Conservation (phyloP, 139 green algal species). For the Micractinium sp. region DNA sequence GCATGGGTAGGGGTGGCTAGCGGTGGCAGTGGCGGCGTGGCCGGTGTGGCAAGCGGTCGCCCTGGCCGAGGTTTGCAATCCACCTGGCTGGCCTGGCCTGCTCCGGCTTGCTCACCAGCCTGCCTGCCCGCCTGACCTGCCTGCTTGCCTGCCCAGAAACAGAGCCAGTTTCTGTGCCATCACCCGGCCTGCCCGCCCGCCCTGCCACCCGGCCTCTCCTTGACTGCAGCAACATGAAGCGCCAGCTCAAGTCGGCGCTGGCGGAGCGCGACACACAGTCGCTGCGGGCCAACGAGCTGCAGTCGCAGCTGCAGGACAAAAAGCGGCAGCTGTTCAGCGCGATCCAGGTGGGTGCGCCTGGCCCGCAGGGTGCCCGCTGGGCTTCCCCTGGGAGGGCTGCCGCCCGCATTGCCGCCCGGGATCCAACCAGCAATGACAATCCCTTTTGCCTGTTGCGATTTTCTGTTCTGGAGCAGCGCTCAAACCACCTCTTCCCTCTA, state of each 20-base stretch:
- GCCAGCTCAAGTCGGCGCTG: constrained; percentile 12
- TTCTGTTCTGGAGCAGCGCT: no score
- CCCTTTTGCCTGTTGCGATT: background rate
- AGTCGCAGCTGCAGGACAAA: constrained; percentile 42
- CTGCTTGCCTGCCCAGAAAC: background rate
- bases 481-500: no score
- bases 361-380: background rate
- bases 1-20: background rate
- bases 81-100: background rate
- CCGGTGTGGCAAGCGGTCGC: no score
- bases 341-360: constrained; percentile 18
- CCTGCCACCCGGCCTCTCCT: background rate
- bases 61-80: no score
- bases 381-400: no score
- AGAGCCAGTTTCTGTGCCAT: background rate
- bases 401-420: background rate
- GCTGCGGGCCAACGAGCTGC: constrained; percentile 34
- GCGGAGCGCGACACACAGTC: constrained; percentile 12
- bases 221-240: constrained; percentile 23
- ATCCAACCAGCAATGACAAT: background rate
- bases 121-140: background rate
- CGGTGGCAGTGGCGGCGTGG: no score
- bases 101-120: background rate
- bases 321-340: constrained; percentile 40
- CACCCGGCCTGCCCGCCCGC: background rate